Conservation (phyloP, 176 grass and related monocot species). For the Bolboschoenus planiculmis region DNA sequence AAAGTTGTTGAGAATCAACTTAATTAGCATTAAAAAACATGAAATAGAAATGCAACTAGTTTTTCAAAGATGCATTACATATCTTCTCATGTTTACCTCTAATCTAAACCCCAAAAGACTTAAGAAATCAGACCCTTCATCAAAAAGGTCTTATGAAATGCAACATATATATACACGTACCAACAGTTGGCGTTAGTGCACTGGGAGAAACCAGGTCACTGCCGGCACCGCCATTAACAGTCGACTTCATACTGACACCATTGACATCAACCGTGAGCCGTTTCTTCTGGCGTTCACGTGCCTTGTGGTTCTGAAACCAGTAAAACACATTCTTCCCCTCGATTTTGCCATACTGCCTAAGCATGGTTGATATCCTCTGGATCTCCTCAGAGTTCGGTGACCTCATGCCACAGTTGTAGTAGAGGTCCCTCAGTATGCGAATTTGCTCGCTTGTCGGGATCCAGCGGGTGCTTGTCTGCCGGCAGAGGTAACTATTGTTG, state of each 20-base stretch:
- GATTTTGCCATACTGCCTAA: constrained; percentile 79
- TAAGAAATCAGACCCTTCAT: neutral
- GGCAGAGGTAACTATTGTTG: constrained; percentile 24
- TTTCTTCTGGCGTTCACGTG: constrained; percentile 88
- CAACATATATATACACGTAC: neutral
- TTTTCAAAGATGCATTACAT: neutral
- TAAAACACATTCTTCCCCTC: constrained; percentile 99
- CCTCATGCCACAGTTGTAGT: constrained; percentile 76
- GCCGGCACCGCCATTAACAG: neutral
- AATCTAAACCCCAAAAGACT: neutral
- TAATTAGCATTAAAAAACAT: too few species aligned
- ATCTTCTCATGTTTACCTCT: neutral
- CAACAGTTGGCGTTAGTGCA: constrained; percentile 17
- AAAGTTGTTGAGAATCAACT: too few species aligned
- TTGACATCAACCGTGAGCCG: constrained; percentile 40
- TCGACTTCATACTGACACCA: neutral
- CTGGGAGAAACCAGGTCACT: neutral
- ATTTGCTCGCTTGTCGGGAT: constrained; percentile 89
- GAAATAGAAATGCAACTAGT: neutral
- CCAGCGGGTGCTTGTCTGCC: constrained; percentile 72
- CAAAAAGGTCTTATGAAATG: neutral
- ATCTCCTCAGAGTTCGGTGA: constrained; percentile 92
- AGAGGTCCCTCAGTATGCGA: constrained; percentile 69
- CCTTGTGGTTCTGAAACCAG: constrained; percentile 99
- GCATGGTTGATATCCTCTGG: constrained; percentile 71